These are phyloP conservation scores for Eimeria sp. DNA, from an alignment of 169 alveolate genomes.

Conservation along the genomic window DNA sequence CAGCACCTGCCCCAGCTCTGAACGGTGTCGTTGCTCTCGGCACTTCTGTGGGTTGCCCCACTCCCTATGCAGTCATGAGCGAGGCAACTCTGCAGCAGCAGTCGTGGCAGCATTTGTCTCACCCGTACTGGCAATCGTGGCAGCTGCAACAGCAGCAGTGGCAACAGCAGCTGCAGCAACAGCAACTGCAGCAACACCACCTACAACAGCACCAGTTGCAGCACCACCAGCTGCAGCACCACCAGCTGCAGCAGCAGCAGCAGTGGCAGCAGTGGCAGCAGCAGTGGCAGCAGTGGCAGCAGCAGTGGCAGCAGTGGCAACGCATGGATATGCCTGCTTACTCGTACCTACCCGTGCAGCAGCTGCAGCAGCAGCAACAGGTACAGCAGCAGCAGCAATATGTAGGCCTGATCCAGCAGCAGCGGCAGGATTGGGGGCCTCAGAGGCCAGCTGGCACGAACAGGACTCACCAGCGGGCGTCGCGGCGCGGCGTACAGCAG, in stretches of 20 bases:
- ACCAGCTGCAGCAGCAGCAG: conserved; percentile 2
- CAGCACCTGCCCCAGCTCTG: conserved; percentile 3
- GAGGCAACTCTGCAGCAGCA: conserved; percentile 46
- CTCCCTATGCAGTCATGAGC: conserved; percentile 42
- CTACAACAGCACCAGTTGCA: background rate
- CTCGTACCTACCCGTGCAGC: conserved; percentile 48
- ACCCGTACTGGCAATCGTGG: conserved; percentile 55
- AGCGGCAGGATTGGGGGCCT: conserved; percentile 25
- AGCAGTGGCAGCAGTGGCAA: conserved; percentile 63
- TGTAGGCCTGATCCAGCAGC: conserved; percentile 34
- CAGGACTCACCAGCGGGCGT: conserved; percentile 28
- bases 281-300: conserved; percentile 68
- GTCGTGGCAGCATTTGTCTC: conserved; percentile 40
- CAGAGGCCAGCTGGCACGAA: conserved; percentile 58
- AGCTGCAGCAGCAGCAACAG: conserved; percentile 41
- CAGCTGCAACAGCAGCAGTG: conserved; percentile 36
- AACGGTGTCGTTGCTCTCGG: conserved; percentile 19
- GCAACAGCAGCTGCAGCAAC: conserved; percentile 37
- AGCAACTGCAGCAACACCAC: conserved; percentile 22
- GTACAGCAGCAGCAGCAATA: conserved; percentile 45
- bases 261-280: conserved; percentile 6
- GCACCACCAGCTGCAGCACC: conserved; percentile 20
- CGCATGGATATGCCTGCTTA: conserved; percentile 30
- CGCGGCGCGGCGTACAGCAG: conserved; percentile 59
- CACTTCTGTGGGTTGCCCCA: conserved; percentile 46